A percentile compares a stretch with the other conserved stretches of the same genome.
Conservation (phyloP, 2,329 filamentous ascomycete species). For the Neonectria punicea region DNA sequence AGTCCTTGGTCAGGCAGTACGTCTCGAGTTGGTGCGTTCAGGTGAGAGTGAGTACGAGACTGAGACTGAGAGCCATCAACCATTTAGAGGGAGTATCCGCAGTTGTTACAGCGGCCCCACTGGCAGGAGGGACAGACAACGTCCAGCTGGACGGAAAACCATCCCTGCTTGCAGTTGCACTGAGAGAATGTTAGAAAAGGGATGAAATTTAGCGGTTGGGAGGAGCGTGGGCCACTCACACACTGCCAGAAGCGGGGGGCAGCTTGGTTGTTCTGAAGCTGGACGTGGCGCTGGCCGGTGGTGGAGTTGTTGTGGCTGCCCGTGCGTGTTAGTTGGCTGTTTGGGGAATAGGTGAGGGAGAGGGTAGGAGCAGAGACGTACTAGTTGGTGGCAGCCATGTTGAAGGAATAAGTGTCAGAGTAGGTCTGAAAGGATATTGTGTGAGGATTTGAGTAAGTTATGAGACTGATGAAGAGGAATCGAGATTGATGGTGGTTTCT, state of each 20-base stretch:
- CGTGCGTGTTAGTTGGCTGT: not conserved
- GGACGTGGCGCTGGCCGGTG: not conserved
- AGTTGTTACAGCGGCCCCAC: conserved; percentile 31
- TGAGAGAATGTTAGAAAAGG: not conserved
- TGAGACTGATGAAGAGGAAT: not conserved
- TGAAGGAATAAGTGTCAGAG: not conserved
- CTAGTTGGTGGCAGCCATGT: not conserved
- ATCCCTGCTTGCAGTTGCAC: not conserved
- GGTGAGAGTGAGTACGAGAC: too few species aligned
- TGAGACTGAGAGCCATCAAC: not conserved
- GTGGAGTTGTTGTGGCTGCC: not conserved
- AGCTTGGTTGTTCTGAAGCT: not conserved
- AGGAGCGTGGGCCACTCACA: not conserved
- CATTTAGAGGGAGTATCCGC: conserved; percentile 32
- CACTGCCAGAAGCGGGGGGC: not conserved
- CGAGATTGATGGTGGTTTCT: not conserved
- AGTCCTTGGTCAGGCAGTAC: not conserved
- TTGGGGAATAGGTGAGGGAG: not conserved
- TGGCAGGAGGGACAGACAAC: not conserved
- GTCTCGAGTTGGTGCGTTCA: not conserved
- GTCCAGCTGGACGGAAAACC: not conserved
- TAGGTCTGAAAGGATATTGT: not conserved
- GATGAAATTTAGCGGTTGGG: too few species aligned
- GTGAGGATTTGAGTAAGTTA: not conserved
- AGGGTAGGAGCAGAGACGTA: not conserved